Base-by-base conservation (phyloP, 2,329 filamentous ascomycete genomes). In the Leptographium galeiforme region DNA sequence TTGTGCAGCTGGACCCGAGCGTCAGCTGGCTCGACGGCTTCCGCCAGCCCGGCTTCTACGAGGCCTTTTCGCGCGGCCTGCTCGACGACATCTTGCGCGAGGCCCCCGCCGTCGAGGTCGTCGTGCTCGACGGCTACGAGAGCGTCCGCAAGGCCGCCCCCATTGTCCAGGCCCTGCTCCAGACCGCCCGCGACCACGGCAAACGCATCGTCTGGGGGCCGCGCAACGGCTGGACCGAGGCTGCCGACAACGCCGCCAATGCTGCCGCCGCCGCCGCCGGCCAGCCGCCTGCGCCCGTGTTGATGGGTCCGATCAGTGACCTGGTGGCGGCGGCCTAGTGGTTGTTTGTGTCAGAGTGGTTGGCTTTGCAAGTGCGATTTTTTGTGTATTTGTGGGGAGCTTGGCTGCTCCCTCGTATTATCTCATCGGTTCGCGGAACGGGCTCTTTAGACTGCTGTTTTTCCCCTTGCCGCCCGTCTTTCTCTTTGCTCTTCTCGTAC, bases 1-100 rank as follows among this genome's bases (percentile, higher is more conserved):
- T 86, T 61, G 78, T 89, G 30, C 81, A 89, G 64, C 78, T 77
- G 57, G 86, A 90, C 61, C 85, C 86, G 0, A 85, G 81, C 51
- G 76, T 84, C 59, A 74, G 72, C 33, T 69, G 81, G 19, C 88
- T 87, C 60, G 77, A 78, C 53, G 85, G 84, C 0, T 89, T 85
- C 61, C 76, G 84, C 14, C 74, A 76, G 32, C 76, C 82, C 32
- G 78, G 82, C 1, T 88, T 85, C 58, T 90, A 87, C 62, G 85
- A 87, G 56, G 66, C 66, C 6, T 89, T 89, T 61, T 82, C 77
- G 32, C 69, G 74, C 12, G 67, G 70, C 2, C 66, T 89, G 33
- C 63, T 89, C 8, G 66, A 68, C 5, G 71, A 69, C 8, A 72
- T 89, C 4, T 62, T 89, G 2, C 67, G 70, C 1, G 72, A 73